These are phyloP conservation scores for Fusarium sacchari DNA, from an alignment of 2,329 filamentous ascomycete genomes.

Conservation along the genomic window DNA sequence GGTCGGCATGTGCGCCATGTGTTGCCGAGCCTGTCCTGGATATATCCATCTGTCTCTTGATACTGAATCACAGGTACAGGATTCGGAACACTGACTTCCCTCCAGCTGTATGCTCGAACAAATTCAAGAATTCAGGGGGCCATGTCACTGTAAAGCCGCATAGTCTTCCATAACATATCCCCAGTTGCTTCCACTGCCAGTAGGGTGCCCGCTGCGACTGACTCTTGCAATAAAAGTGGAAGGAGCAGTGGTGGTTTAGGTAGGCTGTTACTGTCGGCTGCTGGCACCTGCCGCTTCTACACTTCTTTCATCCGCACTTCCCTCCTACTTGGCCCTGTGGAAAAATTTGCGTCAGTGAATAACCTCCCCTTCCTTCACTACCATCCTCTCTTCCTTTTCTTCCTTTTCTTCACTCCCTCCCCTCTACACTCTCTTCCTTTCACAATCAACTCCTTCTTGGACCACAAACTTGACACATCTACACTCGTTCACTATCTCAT, in stretches of 20 bases:
- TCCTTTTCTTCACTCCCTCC: constrained; percentile 21
- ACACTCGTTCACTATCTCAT: constrained; percentile 45
- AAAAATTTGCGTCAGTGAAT: constrained; percentile 41
- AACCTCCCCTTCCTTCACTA: constrained; percentile 36
- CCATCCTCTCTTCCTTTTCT: constrained; percentile 25
- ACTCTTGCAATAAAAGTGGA: not conserved
- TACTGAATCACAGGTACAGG: not conserved
- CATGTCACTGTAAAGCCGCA: not conserved
- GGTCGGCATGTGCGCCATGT: not conserved
- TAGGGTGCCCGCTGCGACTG: constrained; percentile 19
- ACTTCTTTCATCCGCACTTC: constrained; percentile 39
- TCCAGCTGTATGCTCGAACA: not conserved
- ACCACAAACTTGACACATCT: constrained; percentile 33
- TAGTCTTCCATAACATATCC: not conserved
- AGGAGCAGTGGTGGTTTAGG: constrained; percentile 9
- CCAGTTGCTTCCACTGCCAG: constrained; percentile 9
- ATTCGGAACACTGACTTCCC: not conserved
- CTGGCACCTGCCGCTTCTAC: constrained; percentile 21
- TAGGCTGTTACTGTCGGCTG: constrained; percentile 28
- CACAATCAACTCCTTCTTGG: constrained; percentile 33
- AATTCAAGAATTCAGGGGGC: not conserved
- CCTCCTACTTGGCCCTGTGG: constrained; percentile 34
- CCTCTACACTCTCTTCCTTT: constrained; percentile 13
- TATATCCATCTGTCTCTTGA: not conserved
- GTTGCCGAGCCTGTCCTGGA: not conserved